Evolutionary conservation across 2,329 filamentous ascomycete genomes (phyloP), one percentile per base, ranked within the genome.

Genomic region (Hawksworthiomyces lignivorus): DNA sequence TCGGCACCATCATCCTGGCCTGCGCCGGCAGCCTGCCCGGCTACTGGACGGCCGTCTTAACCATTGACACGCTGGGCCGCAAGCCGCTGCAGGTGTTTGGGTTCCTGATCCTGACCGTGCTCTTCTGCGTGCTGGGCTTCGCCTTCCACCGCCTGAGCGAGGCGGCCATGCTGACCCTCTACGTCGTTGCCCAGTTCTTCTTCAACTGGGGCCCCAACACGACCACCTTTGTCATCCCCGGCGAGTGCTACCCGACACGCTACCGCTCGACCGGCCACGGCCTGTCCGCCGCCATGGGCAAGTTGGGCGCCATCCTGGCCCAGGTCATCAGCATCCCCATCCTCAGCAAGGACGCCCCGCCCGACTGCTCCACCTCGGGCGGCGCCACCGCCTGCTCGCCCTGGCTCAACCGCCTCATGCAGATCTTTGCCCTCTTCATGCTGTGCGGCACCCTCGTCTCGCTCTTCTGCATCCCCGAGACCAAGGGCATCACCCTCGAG

Each of bases 361-460:
- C 65, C 7, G 59, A 65, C 14, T 75, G 73, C 46, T 62, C 66
- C 17, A 72, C 72, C 0, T 28, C 20, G n/a, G n/a, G n/a, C n/a
- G n/a, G n/a, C 18, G 17, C 36, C 8, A 68, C 61, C 2, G 54
- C 54, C 7, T 75, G 72, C 50, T 64, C 66, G 2, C 69, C 72
- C 0, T 84, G 81, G 73, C 70, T 89, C 41, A 73, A 84, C 58
- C 78, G 82, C 43, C 73, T 89, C 28, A 80, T 90, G 67, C 72
- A 87, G 57, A 82, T 88, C 28, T 88, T 86, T 59, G 82, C 83
- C 0, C 68, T 87, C 9, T 88, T 90, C 67, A 89, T 88, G 85
- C 68, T 89, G 6, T 72, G 74, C 39, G 86, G 86, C 27, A 73
- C 76, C 35, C 61, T 86, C 35, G 77, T 77, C 3, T 80, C 80